Evolutionary conservation across 2,329 filamentous ascomycete species (phyloP).

Genomic region (Talaromyces sp.): DNA sequence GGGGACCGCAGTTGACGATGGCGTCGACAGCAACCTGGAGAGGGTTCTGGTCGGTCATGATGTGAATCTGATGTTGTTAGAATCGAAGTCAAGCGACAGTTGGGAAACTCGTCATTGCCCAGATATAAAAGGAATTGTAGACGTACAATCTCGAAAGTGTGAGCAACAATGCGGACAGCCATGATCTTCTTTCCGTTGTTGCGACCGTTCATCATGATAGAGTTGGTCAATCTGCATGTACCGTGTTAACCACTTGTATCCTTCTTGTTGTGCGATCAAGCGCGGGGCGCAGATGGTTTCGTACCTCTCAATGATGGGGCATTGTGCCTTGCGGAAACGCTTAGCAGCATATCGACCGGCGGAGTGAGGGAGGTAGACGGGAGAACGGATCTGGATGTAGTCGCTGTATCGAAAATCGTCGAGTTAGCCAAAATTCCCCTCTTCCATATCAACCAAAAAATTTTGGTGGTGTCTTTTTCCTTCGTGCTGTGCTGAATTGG

Average conservation of each 20-base stretch:
- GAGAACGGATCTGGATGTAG: conserved; percentile 99
- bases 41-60: conserved; percentile 99
- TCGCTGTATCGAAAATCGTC: conserved; percentile 62
- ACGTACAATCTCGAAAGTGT: conserved; percentile 99
- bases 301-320: conserved; percentile 96
- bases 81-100: neutral
- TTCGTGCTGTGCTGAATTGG: neutral
- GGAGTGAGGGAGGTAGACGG: conserved; percentile 98
- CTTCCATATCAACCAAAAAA: conserved; percentile 11
- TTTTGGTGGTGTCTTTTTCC: neutral
- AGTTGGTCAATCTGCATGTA: conserved; percentile 76
- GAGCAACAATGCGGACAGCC: conserved; percentile 98
- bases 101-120: neutral
- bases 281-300: neutral
- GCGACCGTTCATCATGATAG: conserved; percentile 99
- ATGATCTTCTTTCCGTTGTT: conserved; percentile 99
- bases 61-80: conserved; percentile 73
- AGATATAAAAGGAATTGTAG: neutral
- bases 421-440: conserved; percentile 32
- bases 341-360: conserved; percentile 98
- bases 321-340: conserved; percentile 99
- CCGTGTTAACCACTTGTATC: conserved; percentile 2
- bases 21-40: conserved; percentile 99
- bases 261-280: neutral
- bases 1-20: conserved; percentile 99